Percentiles rank a stretch among this genome's conserved stretches.
Conservation (phyloP, 2,329 filamentous ascomycete genomes). For the Talaromyces sp. region DNA sequence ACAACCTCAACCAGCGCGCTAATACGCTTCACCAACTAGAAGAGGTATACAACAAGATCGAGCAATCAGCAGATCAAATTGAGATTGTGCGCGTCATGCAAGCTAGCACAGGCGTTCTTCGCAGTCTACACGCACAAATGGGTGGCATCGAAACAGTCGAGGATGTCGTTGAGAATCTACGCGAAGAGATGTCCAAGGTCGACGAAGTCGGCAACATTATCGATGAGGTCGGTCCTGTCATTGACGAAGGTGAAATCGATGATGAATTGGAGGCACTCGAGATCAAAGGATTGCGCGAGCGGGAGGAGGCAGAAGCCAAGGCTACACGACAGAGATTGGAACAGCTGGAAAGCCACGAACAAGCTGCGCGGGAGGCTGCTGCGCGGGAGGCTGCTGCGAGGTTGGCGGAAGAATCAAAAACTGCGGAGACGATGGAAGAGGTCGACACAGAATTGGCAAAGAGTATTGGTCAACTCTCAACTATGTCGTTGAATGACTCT, state of each 20-base stretch:
- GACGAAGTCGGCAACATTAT: constrained; percentile 81
- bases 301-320: constrained; percentile 50
- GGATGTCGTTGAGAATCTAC: constrained; percentile 69
- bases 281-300: constrained; percentile 52
- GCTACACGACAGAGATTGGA: constrained; percentile 53
- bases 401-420: constrained; percentile 26
- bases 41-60: constrained; percentile 75
- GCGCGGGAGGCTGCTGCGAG: constrained; percentile 34
- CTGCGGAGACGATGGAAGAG: constrained; percentile 22
- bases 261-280: constrained; percentile 81
- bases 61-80: constrained; percentile 81
- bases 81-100: constrained; percentile 82
- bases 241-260: constrained; percentile 83
- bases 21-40: constrained; percentile 78
- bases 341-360: constrained; percentile 44
- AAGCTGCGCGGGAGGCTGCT: constrained; percentile 44
- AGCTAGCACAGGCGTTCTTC: constrained; percentile 69
- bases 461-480: constrained; percentile 41
- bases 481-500: constrained; percentile 38
- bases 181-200: constrained; percentile 75
- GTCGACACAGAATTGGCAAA: constrained; percentile 30
- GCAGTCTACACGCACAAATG: constrained; percentile 69
- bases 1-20: constrained; percentile 67
- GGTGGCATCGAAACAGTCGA: constrained; percentile 76
- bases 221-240: constrained; percentile 57